Conservation (phyloP, 768 basidiomycete species). For the Rubroboletus satanas region DNA sequence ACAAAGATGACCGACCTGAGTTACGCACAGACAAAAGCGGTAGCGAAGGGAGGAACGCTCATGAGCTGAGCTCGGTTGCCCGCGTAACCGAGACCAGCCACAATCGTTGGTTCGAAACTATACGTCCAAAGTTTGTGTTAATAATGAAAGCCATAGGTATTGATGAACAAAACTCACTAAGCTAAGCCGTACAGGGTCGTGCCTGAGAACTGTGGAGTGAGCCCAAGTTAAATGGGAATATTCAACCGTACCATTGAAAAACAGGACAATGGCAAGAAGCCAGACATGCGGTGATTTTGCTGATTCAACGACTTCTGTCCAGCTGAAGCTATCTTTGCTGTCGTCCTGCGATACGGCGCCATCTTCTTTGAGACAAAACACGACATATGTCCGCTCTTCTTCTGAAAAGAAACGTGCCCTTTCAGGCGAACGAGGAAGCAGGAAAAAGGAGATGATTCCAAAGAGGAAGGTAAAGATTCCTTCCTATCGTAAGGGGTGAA, state of each 20-base stretch:
- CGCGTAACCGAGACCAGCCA: slow-evolving; percentile 55
- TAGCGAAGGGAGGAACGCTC: slow-evolving; percentile 55
- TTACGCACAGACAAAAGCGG: slow-evolving; percentile 45
- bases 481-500: slow-evolving; percentile 33
- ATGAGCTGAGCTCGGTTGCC: slow-evolving; percentile 55
- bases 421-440: slow-evolving; percentile 44
- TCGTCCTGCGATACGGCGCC: slow-evolving; percentile 39
- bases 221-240: background rate
- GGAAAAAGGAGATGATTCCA: slow-evolving; percentile 47
- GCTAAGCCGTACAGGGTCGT: slow-evolving; percentile 14
- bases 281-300: slow-evolving; percentile 53
- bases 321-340: slow-evolving; percentile 48
- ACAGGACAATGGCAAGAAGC: slow-evolving; percentile 47
- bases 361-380: slow-evolving; percentile 20
- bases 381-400: slow-evolving; percentile 49
- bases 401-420: slow-evolving; percentile 47
- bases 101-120: slow-evolving; percentile 72
- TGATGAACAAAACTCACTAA: slow-evolving; percentile 19
- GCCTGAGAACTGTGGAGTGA: slow-evolving; percentile 12
- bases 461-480: slow-evolving; percentile 61
- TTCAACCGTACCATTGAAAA: slow-evolving; percentile 45
- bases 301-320: slow-evolving; percentile 50
- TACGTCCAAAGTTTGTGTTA: slow-evolving; percentile 26
- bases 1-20: background rate
- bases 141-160: slow-evolving; percentile 32